Base-by-base conservation (phyloP, 2,329 filamentous ascomycete species). In the Talaromyces piceae region DNA sequence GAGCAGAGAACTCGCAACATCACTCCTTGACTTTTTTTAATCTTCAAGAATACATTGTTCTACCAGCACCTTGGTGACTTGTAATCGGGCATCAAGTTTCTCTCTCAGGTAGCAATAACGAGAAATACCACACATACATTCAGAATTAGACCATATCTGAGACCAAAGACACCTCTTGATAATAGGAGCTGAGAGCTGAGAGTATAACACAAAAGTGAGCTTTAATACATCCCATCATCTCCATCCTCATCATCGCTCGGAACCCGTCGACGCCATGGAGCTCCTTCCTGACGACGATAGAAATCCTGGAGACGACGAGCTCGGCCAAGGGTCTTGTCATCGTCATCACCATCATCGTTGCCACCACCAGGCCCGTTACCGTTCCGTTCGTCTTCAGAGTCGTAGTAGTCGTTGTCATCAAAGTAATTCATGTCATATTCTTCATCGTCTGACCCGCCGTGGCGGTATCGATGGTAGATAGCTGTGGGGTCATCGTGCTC, bases 391-490 rank as follows among this genome's bases (percentile, higher is more conserved):
- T 50, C 47, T 54, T 56, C 45, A 37, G 33, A 37, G 33, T 37
- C 33, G 6, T 45, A 18, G 22, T 20, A 37, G 44, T 18, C 54
- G 45, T 69, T 67, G 51, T 59, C 64, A 18, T 60, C 64, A 33
- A 61, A 68, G 39, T 67, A 64, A 43, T 68, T 64, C 39, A 68
- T 58, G 50, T 72, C 71, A 57, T 63, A 74, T 18, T 73, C 69
- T 49, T 75, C 73, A 46, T 74, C 67, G 50, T 75, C 73, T 13
- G 72, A 75, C 30, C 59, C 60, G 20, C 57, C 62, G 39, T 62
- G 60, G 46, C 70, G 65, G 54, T 73, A 75, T 48, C 66, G 64
- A 50, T 63, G 62, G 53, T 70, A 70, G 16, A 65, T 60, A n/a
- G 67, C 63, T 33, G 62, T 58, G 1, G 62, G 63, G 47, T 71